Conservation (phyloP, 495 filamentous ascomycete genomes). For the Penicillium flavigenum region DNA sequence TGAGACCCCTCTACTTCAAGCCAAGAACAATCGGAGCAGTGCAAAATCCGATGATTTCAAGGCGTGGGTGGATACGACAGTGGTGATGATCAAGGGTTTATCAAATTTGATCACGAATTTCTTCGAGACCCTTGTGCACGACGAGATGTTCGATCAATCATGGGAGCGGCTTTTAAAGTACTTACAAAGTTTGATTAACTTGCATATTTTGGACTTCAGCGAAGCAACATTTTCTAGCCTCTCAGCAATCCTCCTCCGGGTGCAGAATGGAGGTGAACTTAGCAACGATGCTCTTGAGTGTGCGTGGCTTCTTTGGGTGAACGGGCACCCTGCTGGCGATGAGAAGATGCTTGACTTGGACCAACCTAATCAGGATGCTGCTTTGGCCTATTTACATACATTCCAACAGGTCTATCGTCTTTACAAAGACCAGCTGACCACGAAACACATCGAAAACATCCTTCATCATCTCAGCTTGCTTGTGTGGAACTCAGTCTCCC, state of each 20-base stretch:
- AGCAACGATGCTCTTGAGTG: constrained; percentile 57
- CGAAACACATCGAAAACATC: constrained; percentile 56
- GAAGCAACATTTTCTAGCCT: constrained; percentile 69
- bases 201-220: constrained; percentile 65
- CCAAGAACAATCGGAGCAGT: constrained; percentile 25
- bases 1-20: constrained; percentile 25
- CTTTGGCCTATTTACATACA: constrained; percentile 73
- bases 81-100: constrained; percentile 68
- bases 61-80: constrained; percentile 75
- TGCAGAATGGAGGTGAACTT: constrained; percentile 45
- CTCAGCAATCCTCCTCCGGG: constrained; percentile 62
- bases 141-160: constrained; percentile 57
- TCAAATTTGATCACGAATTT: constrained; percentile 67
- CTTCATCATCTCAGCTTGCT: constrained; percentile 58
- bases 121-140: constrained; percentile 57
- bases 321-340: constrained; percentile 55
- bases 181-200: constrained; percentile 58
- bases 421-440: constrained; percentile 61
- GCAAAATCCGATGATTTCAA: constrained; percentile 34
- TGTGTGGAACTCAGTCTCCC: constrained; percentile 67
- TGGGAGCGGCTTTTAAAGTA: constrained; percentile 70
- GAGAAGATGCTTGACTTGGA: constrained; percentile 47
- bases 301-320: constrained; percentile 73
- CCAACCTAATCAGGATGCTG: constrained; percentile 68
- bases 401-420: constrained; percentile 79